Percentiles rank a stretch among this genome's conserved stretches.
phyloP scores from a whole-genome alignment of 371 early-diverging fungal genomes.

The Mucor mucedo region DNA sequence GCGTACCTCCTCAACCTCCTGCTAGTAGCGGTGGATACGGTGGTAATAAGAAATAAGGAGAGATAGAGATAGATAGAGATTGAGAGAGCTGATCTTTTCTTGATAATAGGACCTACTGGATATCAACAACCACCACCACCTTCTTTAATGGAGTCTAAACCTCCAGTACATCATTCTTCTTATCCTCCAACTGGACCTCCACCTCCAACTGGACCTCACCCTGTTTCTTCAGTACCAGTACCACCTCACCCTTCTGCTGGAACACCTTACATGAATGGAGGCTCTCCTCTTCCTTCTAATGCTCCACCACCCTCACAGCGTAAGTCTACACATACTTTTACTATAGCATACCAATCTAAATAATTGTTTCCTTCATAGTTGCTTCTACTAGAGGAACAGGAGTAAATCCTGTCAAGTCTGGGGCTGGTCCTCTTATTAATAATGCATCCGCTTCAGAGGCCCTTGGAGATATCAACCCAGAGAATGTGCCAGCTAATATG shows the following conservation, averaged over 20 bases:
- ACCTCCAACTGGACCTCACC: constrained; percentile 24
- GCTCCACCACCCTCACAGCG: constrained; percentile 44
- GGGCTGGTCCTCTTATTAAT: constrained; percentile 41
- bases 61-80: not conserved
- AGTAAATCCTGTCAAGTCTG: constrained; percentile 40
- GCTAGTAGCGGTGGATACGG: constrained; percentile 10
- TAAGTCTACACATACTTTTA: constrained; percentile 12
- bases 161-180: constrained; percentile 33
- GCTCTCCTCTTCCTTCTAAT: constrained; percentile 44
- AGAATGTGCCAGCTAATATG: constrained; percentile 77
- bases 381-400: constrained; percentile 29
- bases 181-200: constrained; percentile 29
- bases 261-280: constrained; percentile 48
- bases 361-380: constrained; percentile 2
- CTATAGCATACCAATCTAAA: not conserved
- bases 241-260: constrained; percentile 39
- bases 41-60: constrained; percentile 17
- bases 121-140: constrained; percentile 30
- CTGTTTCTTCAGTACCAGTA: constrained; percentile 23
- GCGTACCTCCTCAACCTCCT: constrained; percentile 32
- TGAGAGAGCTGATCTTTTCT: not conserved
- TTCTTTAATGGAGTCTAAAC: constrained; percentile 38
- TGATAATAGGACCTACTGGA: constrained; percentile 30
- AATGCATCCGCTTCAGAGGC: constrained; percentile 27
- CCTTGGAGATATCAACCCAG: constrained; percentile 83